These are phyloP conservation scores for Scolecobasidium constrictum DNA, from an alignment of 2,329 filamentous ascomycete genomes.

Conservation along the genomic window DNA sequence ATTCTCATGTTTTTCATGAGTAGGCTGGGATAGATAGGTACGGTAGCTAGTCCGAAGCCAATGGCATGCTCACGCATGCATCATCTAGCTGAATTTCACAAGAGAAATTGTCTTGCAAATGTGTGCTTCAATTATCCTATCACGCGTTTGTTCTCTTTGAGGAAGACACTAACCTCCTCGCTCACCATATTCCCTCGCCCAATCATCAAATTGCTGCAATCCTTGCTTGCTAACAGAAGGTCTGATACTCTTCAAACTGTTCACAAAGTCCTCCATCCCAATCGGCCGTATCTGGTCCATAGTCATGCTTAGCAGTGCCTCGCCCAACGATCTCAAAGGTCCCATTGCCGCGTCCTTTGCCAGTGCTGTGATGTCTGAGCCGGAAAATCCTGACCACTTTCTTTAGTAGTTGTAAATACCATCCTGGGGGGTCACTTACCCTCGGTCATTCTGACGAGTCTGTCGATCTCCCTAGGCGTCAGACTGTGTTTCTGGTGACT, in stretches of 20 bases:
- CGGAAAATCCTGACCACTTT: slow-evolving; percentile 75
- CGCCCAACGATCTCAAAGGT: slow-evolving; percentile 77
- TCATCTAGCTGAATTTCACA: no score
- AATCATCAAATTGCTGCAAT: slow-evolving; percentile 82
- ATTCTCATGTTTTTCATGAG: no score
- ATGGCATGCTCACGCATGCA: no score
- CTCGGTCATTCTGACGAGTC: slow-evolving; percentile 70
- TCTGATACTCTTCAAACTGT: slow-evolving; percentile 73
- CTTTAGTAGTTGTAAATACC: no score
- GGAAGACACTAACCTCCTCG: slow-evolving; percentile 63
- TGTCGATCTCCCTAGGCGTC: slow-evolving; percentile 57
- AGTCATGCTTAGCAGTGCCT: slow-evolving; percentile 78
- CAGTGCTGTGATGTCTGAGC: slow-evolving; percentile 90
- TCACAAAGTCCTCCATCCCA: slow-evolving; percentile 67
- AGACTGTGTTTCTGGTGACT: slow-evolving; percentile 81
- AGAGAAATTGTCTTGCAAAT: no score
- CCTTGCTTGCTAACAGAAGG: slow-evolving; percentile 83
- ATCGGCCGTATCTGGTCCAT: slow-evolving; percentile 94
- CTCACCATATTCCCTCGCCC: slow-evolving; percentile 89
- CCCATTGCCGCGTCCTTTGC: slow-evolving; percentile 99
- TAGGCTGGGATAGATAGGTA: no score
- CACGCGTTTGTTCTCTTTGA: no score
- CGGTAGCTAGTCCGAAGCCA: no score
- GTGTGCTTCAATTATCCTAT: no score
- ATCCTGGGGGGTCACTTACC: no score